phyloP scores from a whole-genome alignment of 1,284 basidiomycete species.

The Trichosporon sp. region DNA sequence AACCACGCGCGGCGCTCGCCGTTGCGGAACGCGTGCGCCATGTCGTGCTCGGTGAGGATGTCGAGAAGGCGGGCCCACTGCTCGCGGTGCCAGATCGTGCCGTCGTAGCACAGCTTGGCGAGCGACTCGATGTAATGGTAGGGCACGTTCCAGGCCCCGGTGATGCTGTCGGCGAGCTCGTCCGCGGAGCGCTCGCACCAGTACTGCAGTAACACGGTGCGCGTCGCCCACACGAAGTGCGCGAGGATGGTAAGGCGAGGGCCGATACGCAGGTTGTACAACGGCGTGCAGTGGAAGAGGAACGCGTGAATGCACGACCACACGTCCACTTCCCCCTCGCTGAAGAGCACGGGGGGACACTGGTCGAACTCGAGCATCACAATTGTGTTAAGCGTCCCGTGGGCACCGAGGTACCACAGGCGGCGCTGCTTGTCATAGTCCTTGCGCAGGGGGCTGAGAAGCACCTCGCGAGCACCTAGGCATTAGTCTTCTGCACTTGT shows the following conservation, averaged over 20 bases:
- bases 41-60: neutral
- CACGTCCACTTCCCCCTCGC: neutral
- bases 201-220: neutral
- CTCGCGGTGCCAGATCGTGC: neutral
- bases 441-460: neutral
- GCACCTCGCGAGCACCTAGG: neutral
- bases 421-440: neutral
- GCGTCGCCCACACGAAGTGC: neutral
- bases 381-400: neutral
- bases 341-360: neutral
- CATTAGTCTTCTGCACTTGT: neutral
- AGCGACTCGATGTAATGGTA: neutral
- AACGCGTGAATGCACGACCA: neutral
- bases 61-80: neutral
- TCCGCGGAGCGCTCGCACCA: neutral
- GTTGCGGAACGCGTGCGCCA: neutral
- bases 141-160: neutral
- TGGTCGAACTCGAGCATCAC: neutral
- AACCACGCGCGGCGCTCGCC: neutral
- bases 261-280: neutral
- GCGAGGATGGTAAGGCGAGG: neutral
- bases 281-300: neutral
- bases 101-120: neutral
- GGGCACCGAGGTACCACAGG: neutral
- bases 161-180: neutral